These are phyloP conservation scores for Daldinia eschscholtzii DNA, from an alignment of 2,329 filamentous ascomycete species.

Conservation along the genomic window DNA sequence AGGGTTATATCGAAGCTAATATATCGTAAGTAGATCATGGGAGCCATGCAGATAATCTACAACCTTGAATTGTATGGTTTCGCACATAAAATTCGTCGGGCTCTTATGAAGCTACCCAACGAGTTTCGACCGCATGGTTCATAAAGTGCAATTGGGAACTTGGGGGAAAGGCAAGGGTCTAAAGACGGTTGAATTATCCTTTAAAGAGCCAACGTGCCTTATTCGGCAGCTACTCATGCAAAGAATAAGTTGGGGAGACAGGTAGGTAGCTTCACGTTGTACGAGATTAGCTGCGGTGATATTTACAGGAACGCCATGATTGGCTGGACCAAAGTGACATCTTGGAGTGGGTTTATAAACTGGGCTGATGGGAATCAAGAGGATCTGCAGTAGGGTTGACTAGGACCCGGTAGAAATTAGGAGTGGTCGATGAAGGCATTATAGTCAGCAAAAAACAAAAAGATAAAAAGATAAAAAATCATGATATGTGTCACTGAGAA, in stretches of 20 bases:
- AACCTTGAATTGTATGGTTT: constrained; percentile 22
- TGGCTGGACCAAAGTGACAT: constrained; percentile 27
- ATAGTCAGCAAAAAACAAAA: constrained; percentile 18
- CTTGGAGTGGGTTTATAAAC: constrained; percentile 29
- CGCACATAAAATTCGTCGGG: constrained; percentile 26
- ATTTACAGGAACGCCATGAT: constrained; percentile 34
- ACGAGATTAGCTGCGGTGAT: constrained; percentile 32
- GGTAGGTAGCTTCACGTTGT: constrained; percentile 29
- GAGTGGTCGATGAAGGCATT: constrained; percentile 29
- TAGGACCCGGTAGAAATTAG: constrained; percentile 31
- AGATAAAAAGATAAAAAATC: not conserved
- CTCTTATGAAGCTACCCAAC: constrained; percentile 31
- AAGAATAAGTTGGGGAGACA: constrained; percentile 32
- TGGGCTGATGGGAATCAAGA: constrained; percentile 41
- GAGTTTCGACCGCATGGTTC: constrained; percentile 34
- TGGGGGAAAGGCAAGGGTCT: constrained; percentile 25
- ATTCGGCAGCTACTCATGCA: constrained; percentile 43
- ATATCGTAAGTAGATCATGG: constrained; percentile 39
- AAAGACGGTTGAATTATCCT: constrained; percentile 27
- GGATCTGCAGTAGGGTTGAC: constrained; percentile 40
- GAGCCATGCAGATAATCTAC: constrained; percentile 35
- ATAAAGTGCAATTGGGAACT: constrained; percentile 30
- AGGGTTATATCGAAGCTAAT: constrained; percentile 41
- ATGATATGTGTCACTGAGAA: constrained; percentile 17
- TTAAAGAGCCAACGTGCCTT: constrained; percentile 22